Evolutionary conservation across 257 asterid species (phyloP), one percentile per base, ranked within the genome.

Genomic region (Avicennia marina): DNA sequence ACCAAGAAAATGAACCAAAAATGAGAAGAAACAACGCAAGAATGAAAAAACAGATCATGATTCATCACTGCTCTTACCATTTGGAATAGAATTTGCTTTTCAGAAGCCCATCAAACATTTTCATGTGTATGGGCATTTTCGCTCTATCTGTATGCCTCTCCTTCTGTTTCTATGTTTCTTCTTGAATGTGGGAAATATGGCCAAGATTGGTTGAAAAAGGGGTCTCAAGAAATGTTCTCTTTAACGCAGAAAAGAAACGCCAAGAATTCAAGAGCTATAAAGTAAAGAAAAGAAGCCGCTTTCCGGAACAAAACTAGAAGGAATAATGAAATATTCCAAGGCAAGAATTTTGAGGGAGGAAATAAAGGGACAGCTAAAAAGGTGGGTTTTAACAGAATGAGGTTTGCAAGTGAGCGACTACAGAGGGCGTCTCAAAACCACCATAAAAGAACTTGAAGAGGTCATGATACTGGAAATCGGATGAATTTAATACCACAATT

Each of bases 51-150:
- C n/a, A n/a, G n/a, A n/a, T n/a, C n/a, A n/a, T n/a, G n/a, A n/a
- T n/a, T n/a, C n/a, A n/a, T n/a, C n/a, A n/a, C n/a, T n/a, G n/a
- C n/a, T n/a, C n/a, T n/a, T n/a, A 90, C 98, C 95, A 70, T 85
- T 79, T 90, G 44, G 76, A 13, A 33, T 44, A 75, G 62, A 90
- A 87, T 67, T 79, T 85, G 85, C 90, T 83, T 63, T 85, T 85
- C 71, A 76, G 48, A 52, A 81, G 61, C 44, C 72, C 70, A 43
- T 81, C 85, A 40, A 87, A 77, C 96, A 87, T 85, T 42, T 78
- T 78, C 19, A 13, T 43, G 1, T 38, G n/a, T 29, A 29, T 29
- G 33, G 7, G 7, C 7, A 3, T 29, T 36, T 36, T 36, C 10
- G 13, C 41, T 36, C 11, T 58, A 18, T 52, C 34, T 21, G 24